These are phyloP conservation scores for Pythium periplocum DNA, from an alignment of 352 stramenopile species.

Conservation along the genomic window DNA sequence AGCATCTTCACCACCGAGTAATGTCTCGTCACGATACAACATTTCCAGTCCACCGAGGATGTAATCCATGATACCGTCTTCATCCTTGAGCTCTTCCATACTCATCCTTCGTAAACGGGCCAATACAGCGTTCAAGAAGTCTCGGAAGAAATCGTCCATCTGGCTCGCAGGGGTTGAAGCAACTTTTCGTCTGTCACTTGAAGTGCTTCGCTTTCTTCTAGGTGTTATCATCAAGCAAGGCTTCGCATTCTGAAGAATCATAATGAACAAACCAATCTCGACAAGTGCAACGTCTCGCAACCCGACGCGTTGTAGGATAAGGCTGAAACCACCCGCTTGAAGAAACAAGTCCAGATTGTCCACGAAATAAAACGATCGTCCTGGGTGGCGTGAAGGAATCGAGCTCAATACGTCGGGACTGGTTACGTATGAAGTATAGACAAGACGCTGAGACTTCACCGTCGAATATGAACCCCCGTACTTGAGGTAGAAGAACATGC, in stretches of 20 bases:
- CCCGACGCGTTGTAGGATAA: conserved; percentile 64
- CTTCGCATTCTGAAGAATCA: conserved; percentile 66
- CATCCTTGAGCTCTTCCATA: conserved; percentile 72
- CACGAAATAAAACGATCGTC: conserved; percentile 75
- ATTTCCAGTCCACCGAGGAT: conserved; percentile 61
- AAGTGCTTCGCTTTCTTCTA: conserved; percentile 15
- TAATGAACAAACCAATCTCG: conserved; percentile 67
- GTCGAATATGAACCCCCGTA: conserved; percentile 59
- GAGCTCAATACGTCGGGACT: conserved; percentile 45
- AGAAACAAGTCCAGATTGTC: conserved; percentile 83
- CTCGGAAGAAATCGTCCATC: conserved; percentile 72
- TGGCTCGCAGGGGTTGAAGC: conserved; percentile 23
- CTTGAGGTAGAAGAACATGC: conserved; percentile 84
- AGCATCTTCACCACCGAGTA: conserved; percentile 34
- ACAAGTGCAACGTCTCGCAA: conserved; percentile 33
- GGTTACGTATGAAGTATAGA: conserved; percentile 74
- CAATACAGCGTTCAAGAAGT: conserved; percentile 73
- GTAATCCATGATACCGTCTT: conserved; percentile 73
- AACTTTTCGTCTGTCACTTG: conserved; percentile 16
- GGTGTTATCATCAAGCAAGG: conserved; percentile 44
- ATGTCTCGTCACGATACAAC: conserved; percentile 59
- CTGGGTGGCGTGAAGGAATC: conserved; percentile 62
- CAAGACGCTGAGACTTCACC: conserved; percentile 53
- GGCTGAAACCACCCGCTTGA: conserved; percentile 69
- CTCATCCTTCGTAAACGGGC: conserved; percentile 60